Percentiles rank a stretch among this genome's conserved stretches.
These are phyloP conservation scores for Cyclotella cryptica DNA, from an alignment of 108 stramenopile species.

Conservation along the genomic window DNA sequence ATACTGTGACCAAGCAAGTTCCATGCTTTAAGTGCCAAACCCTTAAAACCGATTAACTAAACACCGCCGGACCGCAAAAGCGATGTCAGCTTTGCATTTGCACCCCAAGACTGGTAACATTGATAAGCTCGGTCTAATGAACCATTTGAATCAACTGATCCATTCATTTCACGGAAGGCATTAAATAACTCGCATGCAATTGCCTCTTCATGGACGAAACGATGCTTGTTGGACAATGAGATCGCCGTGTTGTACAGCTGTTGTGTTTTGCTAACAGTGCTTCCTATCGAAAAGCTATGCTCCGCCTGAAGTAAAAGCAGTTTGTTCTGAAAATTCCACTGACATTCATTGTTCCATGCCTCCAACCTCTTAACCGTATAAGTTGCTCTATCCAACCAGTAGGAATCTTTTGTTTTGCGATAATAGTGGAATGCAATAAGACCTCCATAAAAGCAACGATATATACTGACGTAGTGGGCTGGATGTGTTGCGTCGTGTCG, in stretches of 20 bases:
- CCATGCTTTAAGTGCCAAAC: too few relatives aligned
- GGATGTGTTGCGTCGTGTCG: background rate
- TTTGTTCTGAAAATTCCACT: constrained; percentile 31
- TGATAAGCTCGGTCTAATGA: background rate
- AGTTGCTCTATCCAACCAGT: constrained; percentile 8
- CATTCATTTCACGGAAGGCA: background rate
- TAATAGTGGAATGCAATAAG: constrained; percentile 14
- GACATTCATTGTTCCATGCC: background rate
- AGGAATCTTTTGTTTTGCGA: constrained; percentile 1
- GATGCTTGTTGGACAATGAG: background rate
- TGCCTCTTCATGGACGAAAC: background rate
- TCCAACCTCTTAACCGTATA: constrained; percentile 18
- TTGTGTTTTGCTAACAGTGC: background rate
- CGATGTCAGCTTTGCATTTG: background rate
- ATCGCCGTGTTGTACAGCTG: background rate
- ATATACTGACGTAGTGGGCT: constrained; percentile 12
- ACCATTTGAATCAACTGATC: background rate
- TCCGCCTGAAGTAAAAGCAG: constrained; percentile 15
- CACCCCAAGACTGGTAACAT: background rate
- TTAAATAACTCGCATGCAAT: background rate
- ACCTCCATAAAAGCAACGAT: constrained; percentile 2
- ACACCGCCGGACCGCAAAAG: background rate
- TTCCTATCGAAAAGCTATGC: constrained; percentile 12
- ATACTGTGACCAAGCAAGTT: too few relatives aligned
- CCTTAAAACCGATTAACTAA: background rate